Evolutionary conservation across 176 grass and related monocot genomes (phyloP).

Genomic region (Oryza rufipogon): DNA sequence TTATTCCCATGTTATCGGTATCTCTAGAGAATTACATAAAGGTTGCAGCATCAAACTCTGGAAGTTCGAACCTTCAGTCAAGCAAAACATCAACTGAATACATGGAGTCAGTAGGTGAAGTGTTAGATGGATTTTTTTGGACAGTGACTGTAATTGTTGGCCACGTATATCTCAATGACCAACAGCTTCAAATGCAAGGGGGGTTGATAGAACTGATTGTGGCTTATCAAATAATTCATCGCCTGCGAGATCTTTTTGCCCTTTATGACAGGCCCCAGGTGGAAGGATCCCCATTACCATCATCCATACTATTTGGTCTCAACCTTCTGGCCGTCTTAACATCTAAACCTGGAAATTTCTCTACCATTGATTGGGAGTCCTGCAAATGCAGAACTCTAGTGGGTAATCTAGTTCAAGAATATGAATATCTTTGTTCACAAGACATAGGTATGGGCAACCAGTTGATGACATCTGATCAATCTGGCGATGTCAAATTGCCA

Average conservation of each 20-base stretch:
- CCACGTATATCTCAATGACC: slow-evolving; percentile 65
- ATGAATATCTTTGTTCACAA: slow-evolving; percentile 63
- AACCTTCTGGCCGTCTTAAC: slow-evolving; percentile 89
- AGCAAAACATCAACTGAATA: slow-evolving; percentile 78
- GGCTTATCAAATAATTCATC: slow-evolving; percentile 97
- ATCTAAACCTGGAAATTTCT: slow-evolving; percentile 80
- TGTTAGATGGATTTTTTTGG: slow-evolving; percentile 98
- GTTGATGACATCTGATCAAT: slow-evolving; percentile 41
- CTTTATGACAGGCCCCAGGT: slow-evolving; percentile 97
- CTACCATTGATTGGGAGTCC: slow-evolving; percentile 89
- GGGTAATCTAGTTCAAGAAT: slow-evolving; percentile 57
- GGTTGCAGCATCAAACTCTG: slow-evolving; percentile 82
- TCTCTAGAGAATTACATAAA: slow-evolving; percentile 99
- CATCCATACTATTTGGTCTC: slow-evolving; percentile 90
- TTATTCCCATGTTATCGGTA: slow-evolving; percentile 92
- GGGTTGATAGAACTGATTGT: slow-evolving; percentile 90
- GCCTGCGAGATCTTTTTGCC: slow-evolving; percentile 90
- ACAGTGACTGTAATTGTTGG: slow-evolving; percentile 81
- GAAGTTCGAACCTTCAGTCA: slow-evolving; percentile 56
- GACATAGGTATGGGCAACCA: slow-evolving; percentile 44
- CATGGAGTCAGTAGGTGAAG: slow-evolving; percentile 77
- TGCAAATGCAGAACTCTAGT: slow-evolving; percentile 64
- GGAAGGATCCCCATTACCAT: slow-evolving; percentile 97
- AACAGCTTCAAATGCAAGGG: slow-evolving; percentile 92
- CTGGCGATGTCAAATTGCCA: slow-evolving; percentile 47